Conservation (phyloP, 495 filamentous ascomycete species). For the Penicillium taxi region DNA sequence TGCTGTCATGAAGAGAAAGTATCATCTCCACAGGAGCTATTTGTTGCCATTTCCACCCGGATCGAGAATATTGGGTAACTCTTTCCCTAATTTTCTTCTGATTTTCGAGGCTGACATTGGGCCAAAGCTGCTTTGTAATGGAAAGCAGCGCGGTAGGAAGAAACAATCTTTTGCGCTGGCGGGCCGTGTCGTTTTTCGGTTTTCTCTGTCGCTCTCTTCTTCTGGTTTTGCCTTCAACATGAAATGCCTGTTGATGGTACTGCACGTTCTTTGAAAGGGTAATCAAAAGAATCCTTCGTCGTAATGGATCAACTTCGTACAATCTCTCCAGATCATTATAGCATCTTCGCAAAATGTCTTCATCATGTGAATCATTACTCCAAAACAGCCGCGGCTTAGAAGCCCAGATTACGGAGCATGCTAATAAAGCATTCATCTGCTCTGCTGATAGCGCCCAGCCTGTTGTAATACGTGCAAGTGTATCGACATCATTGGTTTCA, state of each 20-base stretch:
- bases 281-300: conserved; percentile 1
- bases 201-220: background rate
- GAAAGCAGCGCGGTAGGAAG: background rate
- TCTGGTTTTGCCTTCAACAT: background rate
- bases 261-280: background rate
- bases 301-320: background rate
- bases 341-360: background rate
- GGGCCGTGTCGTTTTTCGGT: background rate
- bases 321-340: conserved; percentile 2
- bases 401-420: conserved; percentile 1
- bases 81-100: background rate
- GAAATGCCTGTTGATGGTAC: background rate
- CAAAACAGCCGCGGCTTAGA: conserved; percentile 1
- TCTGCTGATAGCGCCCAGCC: background rate
- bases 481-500: background rate
- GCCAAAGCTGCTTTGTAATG: background rate
- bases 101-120: background rate
- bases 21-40: background rate
- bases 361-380: background rate
- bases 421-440: conserved; percentile 1
- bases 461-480: conserved; percentile 2
- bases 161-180: background rate
- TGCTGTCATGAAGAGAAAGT: conserved; percentile 1
- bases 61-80: background rate
- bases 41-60: conserved; percentile 1